phyloP scores from a whole-genome alignment of 495 filamentous ascomycete genomes.

The Penicillium manginii region DNA sequence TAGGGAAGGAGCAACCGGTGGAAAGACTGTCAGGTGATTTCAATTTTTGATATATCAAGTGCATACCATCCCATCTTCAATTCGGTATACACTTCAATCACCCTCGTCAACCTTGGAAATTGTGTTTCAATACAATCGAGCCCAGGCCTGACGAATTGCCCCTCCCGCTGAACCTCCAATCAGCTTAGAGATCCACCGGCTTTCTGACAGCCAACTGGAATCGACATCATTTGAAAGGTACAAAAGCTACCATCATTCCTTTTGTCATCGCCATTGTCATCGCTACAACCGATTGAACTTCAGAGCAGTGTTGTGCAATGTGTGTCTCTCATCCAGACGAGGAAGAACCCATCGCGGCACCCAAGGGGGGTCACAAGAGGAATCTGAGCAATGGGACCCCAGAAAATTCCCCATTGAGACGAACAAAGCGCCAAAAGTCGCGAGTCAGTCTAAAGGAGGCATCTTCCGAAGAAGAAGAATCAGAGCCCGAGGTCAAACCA shows the following conservation, averaged over 20 bases:
- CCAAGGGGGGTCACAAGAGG: slow-evolving; percentile 29
- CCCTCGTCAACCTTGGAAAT: background rate
- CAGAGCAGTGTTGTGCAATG: background rate
- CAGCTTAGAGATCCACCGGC: slow-evolving; percentile 13
- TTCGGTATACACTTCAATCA: too few species aligned
- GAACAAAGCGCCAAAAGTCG: slow-evolving; percentile 45
- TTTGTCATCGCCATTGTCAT: background rate
- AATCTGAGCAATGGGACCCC: slow-evolving; percentile 33
- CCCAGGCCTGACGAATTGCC: background rate
- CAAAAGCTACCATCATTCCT: background rate
- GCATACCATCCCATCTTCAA: too few species aligned
- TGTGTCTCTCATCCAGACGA: slow-evolving; percentile 11
- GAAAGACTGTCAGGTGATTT: background rate
- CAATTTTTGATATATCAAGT: too few species aligned
- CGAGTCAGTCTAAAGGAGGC: slow-evolving; percentile 23
- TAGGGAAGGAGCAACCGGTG: background rate
- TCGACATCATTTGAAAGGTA: slow-evolving; percentile 1
- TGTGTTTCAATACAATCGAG: background rate
- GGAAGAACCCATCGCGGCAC: slow-evolving; percentile 9
- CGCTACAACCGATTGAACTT: background rate
- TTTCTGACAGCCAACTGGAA: slow-evolving; percentile 4
- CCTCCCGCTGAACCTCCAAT: slow-evolving; percentile 12
- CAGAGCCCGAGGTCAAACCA: slow-evolving; percentile 13
- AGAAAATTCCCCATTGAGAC: slow-evolving; percentile 35
- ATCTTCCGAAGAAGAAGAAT: slow-evolving; percentile 21